These are phyloP conservation scores for Kurtzmaniella natalensis DNA, from an alignment of 1,139 yeast species.

Conservation along the genomic window DNA sequence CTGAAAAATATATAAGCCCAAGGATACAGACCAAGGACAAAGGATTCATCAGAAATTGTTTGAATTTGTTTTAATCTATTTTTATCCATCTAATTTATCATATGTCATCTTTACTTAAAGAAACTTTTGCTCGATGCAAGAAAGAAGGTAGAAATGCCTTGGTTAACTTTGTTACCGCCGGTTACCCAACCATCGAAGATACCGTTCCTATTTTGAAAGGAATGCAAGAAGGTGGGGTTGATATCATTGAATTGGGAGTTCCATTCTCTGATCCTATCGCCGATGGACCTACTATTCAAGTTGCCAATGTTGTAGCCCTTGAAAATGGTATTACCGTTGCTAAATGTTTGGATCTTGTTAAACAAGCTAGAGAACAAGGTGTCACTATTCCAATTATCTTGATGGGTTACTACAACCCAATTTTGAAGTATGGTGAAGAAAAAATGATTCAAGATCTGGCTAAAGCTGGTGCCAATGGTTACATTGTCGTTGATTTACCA, in stretches of 20 bases:
- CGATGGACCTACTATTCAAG: slow-evolving; percentile 96
- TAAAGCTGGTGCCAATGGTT: slow-evolving; percentile 91
- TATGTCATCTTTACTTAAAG: slow-evolving; percentile 67
- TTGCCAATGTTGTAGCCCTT: slow-evolving; percentile 74
- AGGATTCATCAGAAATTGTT: neutral
- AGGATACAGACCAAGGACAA: neutral
- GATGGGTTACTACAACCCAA: slow-evolving; percentile 98
- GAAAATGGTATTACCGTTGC: slow-evolving; percentile 74
- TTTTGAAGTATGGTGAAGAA: slow-evolving; percentile 84
- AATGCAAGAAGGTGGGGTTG: slow-evolving; percentile 93
- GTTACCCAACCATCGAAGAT: slow-evolving; percentile 83
- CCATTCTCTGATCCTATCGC: slow-evolving; percentile 99
- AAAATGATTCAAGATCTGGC: slow-evolving; percentile 72
- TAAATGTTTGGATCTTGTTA: slow-evolving; percentile 65
- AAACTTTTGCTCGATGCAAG: slow-evolving; percentile 69
- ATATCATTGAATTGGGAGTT: slow-evolving; percentile 87
- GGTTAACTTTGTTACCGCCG: slow-evolving; percentile 91
- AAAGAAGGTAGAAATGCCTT: slow-evolving; percentile 80
- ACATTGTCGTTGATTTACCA: slow-evolving; percentile 90
- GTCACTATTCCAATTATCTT: slow-evolving; percentile 83
- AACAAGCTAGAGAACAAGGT: slow-evolving; percentile 74
- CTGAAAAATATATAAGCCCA: slow-evolving; percentile 2
- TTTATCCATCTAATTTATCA: slow-evolving; percentile 3
- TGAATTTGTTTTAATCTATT: neutral
- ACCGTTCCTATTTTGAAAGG: slow-evolving; percentile 84